phyloP scores from a whole-genome alignment of 805 yeast species.

The Ogataea pini region DNA sequence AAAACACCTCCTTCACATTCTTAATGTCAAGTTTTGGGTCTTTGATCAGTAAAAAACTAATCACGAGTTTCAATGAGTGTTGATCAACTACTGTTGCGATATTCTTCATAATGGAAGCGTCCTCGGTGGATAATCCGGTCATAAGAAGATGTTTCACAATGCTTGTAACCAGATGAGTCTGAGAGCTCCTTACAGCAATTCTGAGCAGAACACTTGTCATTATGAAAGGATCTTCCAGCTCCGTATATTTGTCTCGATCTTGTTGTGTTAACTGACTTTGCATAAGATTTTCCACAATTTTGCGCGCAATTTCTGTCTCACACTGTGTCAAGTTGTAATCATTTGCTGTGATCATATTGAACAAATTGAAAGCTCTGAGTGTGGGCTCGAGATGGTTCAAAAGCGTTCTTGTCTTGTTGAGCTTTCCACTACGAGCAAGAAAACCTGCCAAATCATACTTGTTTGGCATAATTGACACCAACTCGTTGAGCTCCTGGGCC shows the following conservation, averaged over 20 bases:
- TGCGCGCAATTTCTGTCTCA: neutral
- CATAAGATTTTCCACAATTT: neutral
- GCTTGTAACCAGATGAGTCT: neutral
- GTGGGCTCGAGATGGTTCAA: constrained; percentile 6
- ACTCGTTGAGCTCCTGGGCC: neutral
- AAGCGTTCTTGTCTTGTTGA: constrained; percentile 6
- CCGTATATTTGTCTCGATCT: constrained; percentile 1
- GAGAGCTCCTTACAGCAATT: constrained; percentile 5
- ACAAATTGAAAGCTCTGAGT: constrained; percentile 8
- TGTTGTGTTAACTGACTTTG: neutral
- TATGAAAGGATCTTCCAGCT: constrained; percentile 5
- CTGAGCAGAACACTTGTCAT: constrained; percentile 7
- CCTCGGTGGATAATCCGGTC: neutral
- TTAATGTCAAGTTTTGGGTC: constrained; percentile 11
- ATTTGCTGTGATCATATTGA: constrained; percentile 11
- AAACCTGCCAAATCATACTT: constrained; percentile 16
- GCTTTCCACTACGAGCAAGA: constrained; percentile 9
- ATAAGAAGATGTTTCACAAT: constrained; percentile 8
- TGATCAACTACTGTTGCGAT: constrained; percentile 3
- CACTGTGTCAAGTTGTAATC: neutral
- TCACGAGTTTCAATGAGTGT: constrained; percentile 8
- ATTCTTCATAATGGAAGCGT: neutral
- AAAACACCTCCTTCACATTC: constrained; percentile 11
- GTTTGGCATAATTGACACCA: constrained; percentile 14
- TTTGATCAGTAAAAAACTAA: constrained; percentile 18